Base-by-base conservation (phyloP, 2,329 filamentous ascomycete species). In the Trichoderma sp. region DNA sequence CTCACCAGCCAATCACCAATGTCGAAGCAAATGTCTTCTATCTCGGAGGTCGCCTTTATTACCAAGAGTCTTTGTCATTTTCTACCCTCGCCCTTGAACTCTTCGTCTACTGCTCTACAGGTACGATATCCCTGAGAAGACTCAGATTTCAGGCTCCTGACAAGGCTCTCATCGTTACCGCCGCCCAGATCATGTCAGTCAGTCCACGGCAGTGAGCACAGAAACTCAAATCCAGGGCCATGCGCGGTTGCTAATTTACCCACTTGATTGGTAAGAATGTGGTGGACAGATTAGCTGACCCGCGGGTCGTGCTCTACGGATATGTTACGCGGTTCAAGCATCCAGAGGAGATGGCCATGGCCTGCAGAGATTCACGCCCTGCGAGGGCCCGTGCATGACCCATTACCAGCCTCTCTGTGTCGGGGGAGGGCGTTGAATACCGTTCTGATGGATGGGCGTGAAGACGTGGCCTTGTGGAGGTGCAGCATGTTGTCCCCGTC, bases 391-490 rank as follows among this genome's bases (percentile, higher is more conserved):
- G 43, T 26, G 56, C 39, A 62, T 34, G 57, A 36, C 28, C 66
- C 21, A 53, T 32, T 39, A 15, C 65, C 66, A 70, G 56, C 18
- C 6, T 53, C 28, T 18, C 21, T 34, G 57, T 28, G 57, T 24
- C 39, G 28, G 39, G 43, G 28, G 56, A 1, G 3, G 36, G 36
- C 66, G 39, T 60, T 21, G 53, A 51, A 32, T 32, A 18, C 21
- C 53, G 43, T 34, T 53, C 39, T 47, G 57, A 34, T 51, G 57
- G 39, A 36, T 15, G 57, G 56, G 66, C 57, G 57, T 70, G 28
- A 62, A 51, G 28, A 53, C 28, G 57, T 61, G 56, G 57, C 57
- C 66, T 61, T 70, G 57, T 61, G 57, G 57, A 70, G 56, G 66
- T 70, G 28, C 56, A 51, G 56, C 53, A 36, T 51, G 18, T 47